Base-by-base conservation (phyloP, 2,329 filamentous ascomycete species). In the Corinectria fuckeliana region DNA sequence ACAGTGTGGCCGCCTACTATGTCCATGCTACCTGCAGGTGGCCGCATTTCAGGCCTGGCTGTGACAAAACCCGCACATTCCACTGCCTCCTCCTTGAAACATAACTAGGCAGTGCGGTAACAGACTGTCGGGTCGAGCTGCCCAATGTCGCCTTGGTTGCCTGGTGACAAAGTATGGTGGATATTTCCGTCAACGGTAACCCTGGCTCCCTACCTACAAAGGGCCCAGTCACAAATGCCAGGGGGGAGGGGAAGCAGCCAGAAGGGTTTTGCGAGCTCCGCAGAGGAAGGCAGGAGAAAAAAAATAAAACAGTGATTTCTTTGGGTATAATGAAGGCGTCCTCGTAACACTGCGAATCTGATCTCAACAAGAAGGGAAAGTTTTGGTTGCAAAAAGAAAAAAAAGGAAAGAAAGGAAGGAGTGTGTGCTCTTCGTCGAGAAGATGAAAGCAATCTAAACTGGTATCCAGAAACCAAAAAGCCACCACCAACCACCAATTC, bases 371-470 rank as follows among this genome's bases (percentile, higher is more conserved):
- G 50, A 58, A 16, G 16, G 20, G 38, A 44, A 34, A 45, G 11
- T 52, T 53, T n/a, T 28, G 39, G 47, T 56, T 45, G 53, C 25
- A 45, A 18, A n/a, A 36, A 18, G 32, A 36, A 58, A 56, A 26
- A 34, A 53, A 59, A 32, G 54, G 26, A 47, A 26, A 51, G 50
- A 58, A 63, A 57, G n/a, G n/a, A 65, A 66, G 39, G 63, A 66
- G 64, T 57, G 64, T 59, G 44, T 49, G 63, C 65, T 73, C 73
- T 74, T 75, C 72, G 59, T 67, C 63, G 70, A 64, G 70, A 75
- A 74, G 72, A 74, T 71, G 61, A 70, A n/a, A 72, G 62, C 60
- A 69, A 61, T 75, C 60, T 75, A 65, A 66, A 54, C 61, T n/a
- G 51, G 34, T 63, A 50, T 56, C 66, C 54, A 53, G 23, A 60